A percentile compares a stretch with the other conserved stretches of the same genome.
These are phyloP conservation scores for Lentinula raphanica DNA, from an alignment of 768 basidiomycete genomes.

Conservation along the genomic window DNA sequence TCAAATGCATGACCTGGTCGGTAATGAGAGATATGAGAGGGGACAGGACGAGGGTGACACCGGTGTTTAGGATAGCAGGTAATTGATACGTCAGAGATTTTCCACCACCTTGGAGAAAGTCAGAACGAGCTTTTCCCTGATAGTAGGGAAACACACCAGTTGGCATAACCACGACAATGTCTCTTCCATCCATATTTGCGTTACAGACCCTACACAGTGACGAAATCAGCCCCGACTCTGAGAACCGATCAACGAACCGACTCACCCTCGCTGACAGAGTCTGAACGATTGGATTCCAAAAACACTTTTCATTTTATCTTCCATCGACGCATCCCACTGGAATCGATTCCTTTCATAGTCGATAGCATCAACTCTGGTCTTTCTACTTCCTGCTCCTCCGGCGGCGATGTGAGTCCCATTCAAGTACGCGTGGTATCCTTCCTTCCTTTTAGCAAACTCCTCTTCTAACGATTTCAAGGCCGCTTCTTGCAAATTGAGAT, in stretches of 20 bases:
- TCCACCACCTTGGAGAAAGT: slow-evolving; percentile 57
- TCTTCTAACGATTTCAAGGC: neutral
- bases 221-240: neutral
- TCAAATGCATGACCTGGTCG: slow-evolving; percentile 75
- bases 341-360: slow-evolving; percentile 55
- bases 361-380: slow-evolving; percentile 28
- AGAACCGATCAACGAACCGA: slow-evolving; percentile 1
- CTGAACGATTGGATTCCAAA: slow-evolving; percentile 69
- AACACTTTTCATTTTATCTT: slow-evolving; percentile 51
- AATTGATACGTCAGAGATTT: slow-evolving; percentile 92
- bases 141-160: slow-evolving; percentile 51
- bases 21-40: slow-evolving; percentile 76
- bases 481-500: neutral
- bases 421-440: neutral
- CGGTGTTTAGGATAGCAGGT: slow-evolving; percentile 72
- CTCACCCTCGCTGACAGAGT: slow-evolving; percentile 82
- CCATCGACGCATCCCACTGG: slow-evolving; percentile 57
- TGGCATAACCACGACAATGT: slow-evolving; percentile 86
- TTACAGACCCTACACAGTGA: slow-evolving; percentile 70
- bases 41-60: slow-evolving; percentile 84
- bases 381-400: slow-evolving; percentile 19
- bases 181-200: slow-evolving; percentile 81
- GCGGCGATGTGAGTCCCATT: neutral
- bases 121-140: neutral
- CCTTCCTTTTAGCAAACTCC: neutral